Base-by-base conservation (phyloP, 768 basidiomycete species). In the Boletus reticulatus region DNA sequence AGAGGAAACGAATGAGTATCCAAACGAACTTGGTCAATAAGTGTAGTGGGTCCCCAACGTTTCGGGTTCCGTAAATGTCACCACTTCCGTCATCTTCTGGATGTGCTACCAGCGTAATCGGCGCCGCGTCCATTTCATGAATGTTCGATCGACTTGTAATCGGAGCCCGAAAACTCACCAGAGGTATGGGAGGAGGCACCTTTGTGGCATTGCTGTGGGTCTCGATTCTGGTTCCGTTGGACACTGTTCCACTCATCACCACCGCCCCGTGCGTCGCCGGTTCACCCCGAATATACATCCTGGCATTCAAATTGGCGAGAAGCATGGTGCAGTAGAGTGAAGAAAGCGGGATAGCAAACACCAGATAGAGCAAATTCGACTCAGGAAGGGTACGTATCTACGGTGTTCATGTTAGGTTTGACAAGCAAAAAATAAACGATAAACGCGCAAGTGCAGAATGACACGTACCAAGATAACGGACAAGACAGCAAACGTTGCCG, bases 401-500 rank as follows among this genome's bases (percentile, higher is more conserved):
- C 6, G 0, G 13, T 4, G 6, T 39, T 27, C 38, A 12, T 20
- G 22, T 39, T 2, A 41, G 34, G 34, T 34, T 13, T 34, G 34
- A 12, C 27, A 27, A 14, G 1, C 5, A 34, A 22, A 22, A 22
- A 22, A 22, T 22, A 22, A 22, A 22, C 34, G 11, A 34, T 13
- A 34, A 34, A 11, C 5, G 13, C 5, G 34, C 13, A 12, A 34
- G 13, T 12, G 34, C 34, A 34, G 34, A 34, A 34, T 6, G 17
- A 13, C 4, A 60, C 62, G 16, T n/a, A 63, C 62, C 22, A 62
- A 22, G 22, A 53, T 48, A 5, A 37, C 6, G 1, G 39, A 6
- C 17, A 58, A 13, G n/a, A 53, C 20, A 10, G 76, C 71, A 6
- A 64, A 68, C 0, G 79, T 77, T 53, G 85, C 83, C n/a, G 82